Percentiles rank a stretch among this genome's conserved stretches.
These are phyloP conservation scores for Aspergillus sp. DNA, from an alignment of 2,329 filamentous ascomycete genomes.

Conservation along the genomic window DNA sequence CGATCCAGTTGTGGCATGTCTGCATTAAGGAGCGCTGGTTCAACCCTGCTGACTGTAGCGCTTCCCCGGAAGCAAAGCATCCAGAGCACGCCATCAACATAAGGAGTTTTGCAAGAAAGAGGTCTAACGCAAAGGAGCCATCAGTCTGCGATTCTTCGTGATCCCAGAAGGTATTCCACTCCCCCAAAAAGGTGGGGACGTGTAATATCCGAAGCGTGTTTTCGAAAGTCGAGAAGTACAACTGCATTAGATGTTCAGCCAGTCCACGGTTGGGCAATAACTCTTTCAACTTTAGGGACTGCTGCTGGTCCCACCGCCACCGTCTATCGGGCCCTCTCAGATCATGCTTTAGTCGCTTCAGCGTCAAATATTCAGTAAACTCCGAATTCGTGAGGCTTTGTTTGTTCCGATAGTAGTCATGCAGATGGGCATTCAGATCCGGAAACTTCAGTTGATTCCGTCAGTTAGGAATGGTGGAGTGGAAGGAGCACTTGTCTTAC, in stretches of 20 bases:
- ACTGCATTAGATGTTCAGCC: neutral
- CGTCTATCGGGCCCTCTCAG: neutral
- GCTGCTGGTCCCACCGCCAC: neutral
- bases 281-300: neutral
- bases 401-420: neutral
- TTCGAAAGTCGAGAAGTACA: conserved; percentile 1
- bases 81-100: neutral
- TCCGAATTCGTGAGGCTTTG: neutral
- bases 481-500: neutral
- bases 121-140: neutral
- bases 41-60: neutral
- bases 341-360: conserved; percentile 2
- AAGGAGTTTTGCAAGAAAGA: neutral
- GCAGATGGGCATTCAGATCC: conserved; percentile 2
- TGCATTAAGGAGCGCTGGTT: neutral
- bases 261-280: neutral
- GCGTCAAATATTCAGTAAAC: neutral
- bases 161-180: neutral
- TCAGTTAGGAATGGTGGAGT: neutral
- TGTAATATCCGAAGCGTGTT: neutral
- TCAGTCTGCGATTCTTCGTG: neutral
- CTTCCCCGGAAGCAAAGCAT: neutral
- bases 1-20: neutral
- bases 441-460: neutral
- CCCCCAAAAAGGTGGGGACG: neutral